A percentile compares a stretch with the other conserved stretches of the same genome.
Evolutionary conservation across 2,329 filamentous ascomycete genomes (phyloP).

Genomic region (Pyricularia sp.): DNA sequence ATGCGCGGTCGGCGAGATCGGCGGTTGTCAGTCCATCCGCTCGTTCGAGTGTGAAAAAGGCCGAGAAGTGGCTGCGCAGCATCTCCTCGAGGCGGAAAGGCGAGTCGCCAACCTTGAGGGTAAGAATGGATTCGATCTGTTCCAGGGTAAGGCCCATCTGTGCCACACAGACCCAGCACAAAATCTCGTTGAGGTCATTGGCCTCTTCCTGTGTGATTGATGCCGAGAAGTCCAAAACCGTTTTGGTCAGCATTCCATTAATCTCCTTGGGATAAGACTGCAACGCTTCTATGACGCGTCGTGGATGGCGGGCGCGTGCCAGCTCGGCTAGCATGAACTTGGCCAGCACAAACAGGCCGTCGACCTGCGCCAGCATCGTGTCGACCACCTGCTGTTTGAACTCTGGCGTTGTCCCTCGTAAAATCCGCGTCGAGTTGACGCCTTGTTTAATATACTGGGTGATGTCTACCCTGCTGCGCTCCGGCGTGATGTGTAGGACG

Average conservation of each 20-base stretch:
- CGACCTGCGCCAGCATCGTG: constrained; percentile 2
- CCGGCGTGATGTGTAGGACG: constrained; percentile 1
- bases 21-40: constrained; percentile 4
- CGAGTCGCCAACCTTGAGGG: neutral
- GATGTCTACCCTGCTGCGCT: constrained; percentile 2
- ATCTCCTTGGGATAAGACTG: constrained; percentile 4
- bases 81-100: constrained; percentile 3
- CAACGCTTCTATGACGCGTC: neutral
- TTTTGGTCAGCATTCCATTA: constrained; percentile 4
- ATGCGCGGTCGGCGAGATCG: neutral
- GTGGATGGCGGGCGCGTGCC: neutral
- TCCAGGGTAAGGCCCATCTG: constrained; percentile 5
- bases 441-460: constrained; percentile 1
- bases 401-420: neutral
- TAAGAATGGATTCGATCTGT: constrained; percentile 2
- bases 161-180: constrained; percentile 3
- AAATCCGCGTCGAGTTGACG: neutral
- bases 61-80: constrained; percentile 1
- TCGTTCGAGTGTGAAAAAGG: constrained; percentile 3
- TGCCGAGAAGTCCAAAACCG: constrained; percentile 4
- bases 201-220: neutral
- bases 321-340: constrained; percentile 5
- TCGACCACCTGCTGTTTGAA: constrained; percentile 1
- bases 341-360: constrained; percentile 5
- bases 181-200: constrained; percentile 4